phyloP scores from a whole-genome alignment of 768 basidiomycete genomes.

The Pleurotus pulmonarius region DNA sequence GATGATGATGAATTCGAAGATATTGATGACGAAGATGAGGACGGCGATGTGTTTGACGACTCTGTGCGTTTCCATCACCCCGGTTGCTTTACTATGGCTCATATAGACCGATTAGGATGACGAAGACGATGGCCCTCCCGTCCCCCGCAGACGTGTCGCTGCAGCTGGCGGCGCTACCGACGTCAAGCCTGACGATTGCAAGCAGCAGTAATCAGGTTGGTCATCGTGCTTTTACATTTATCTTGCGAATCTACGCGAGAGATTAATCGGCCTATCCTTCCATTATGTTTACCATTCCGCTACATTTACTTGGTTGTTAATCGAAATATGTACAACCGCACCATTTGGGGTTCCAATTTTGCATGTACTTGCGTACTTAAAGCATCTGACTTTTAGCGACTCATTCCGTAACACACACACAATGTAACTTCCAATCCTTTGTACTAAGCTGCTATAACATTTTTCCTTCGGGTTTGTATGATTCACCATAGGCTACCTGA shows the following conservation, averaged over 20 bases:
- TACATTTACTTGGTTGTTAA: neutral
- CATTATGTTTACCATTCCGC: neutral
- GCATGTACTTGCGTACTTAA: too few species aligned
- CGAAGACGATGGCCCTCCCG: constrained; percentile 66
- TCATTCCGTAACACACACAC: too few species aligned
- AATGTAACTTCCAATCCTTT: too few species aligned
- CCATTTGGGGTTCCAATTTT: neutral
- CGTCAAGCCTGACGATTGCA: constrained; percentile 83
- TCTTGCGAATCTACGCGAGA: constrained; percentile 5
- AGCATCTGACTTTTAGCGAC: too few species aligned
- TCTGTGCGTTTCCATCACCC: constrained; percentile 34
- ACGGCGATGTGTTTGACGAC: constrained; percentile 56
- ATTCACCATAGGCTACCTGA: too few species aligned
- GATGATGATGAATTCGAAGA: constrained; percentile 53
- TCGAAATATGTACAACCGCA: neutral
- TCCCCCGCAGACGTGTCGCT: constrained; percentile 53
- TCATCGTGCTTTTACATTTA: neutral
- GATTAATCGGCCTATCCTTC: neutral
- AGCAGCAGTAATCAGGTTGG: constrained; percentile 65
- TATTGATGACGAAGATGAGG: constrained; percentile 57
- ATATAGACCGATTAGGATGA: constrained; percentile 58
- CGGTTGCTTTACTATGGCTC: constrained; percentile 10
- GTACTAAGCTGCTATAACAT: too few species aligned
- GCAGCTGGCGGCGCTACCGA: constrained; percentile 37
- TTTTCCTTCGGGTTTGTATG: too few species aligned